Evolutionary conservation across 257 asterid species (phyloP).

Genomic region (Salvia splendens): DNA sequence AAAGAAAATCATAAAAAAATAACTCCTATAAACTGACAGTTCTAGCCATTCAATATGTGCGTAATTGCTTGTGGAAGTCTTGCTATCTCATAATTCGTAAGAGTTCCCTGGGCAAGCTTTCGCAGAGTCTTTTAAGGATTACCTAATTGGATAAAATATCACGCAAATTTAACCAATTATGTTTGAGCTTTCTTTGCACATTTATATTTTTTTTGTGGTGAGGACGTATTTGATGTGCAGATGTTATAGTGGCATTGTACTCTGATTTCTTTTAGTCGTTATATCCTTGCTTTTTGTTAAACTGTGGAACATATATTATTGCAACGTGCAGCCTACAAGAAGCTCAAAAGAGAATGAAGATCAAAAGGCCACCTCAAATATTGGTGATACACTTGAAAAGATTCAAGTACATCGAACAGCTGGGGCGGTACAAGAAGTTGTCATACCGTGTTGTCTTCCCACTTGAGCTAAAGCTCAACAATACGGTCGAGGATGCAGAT

Average conservation of each 20-base stretch:
- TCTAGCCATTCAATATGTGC: neutral
- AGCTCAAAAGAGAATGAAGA: constrained; percentile 94
- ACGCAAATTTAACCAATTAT: constrained; percentile 11
- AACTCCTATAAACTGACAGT: neutral
- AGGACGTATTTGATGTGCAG: neutral
- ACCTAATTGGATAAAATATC: neutral
- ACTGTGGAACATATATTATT: constrained; percentile 9
- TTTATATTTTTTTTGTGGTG: neutral
- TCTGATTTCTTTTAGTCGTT: neutral
- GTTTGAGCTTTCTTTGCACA: neutral
- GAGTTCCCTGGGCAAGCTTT: neutral
- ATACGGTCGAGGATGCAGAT: constrained; percentile 82
- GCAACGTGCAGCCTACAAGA: constrained; percentile 71
- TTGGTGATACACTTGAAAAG: constrained; percentile 80
- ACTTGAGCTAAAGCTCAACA: constrained; percentile 75
- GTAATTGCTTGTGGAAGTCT: neutral
- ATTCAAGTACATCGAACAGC: constrained; percentile 80
- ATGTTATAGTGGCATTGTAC: neutral
- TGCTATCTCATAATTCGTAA: neutral
- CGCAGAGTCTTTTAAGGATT: neutral
- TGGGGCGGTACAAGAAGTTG: constrained; percentile 75
- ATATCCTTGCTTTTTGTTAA: neutral
- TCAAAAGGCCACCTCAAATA: constrained; percentile 75
- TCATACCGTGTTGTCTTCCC: constrained; percentile 90
- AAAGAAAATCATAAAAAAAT: constrained; percentile 10